A percentile compares a stretch with the other conserved stretches of the same genome.
Conservation (phyloP, 306 rosid genomes). For the Malus sieversii region DNA sequence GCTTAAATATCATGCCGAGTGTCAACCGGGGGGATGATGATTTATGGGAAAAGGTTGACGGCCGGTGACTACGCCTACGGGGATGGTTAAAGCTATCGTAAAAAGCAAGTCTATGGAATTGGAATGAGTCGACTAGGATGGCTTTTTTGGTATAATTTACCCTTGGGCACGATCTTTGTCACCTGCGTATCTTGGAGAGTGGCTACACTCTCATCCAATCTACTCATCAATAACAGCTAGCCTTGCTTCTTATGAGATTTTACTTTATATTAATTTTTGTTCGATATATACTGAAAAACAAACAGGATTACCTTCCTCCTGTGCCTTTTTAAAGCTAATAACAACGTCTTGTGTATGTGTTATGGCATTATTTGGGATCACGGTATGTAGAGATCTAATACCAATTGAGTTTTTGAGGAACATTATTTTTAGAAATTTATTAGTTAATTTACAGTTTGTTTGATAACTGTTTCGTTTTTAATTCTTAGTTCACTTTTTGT, state of each 20-base stretch:
- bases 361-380: too few species aligned
- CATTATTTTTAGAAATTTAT: too few species aligned
- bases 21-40: constrained; percentile 43
- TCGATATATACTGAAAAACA: too few species aligned
- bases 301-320: too few species aligned
- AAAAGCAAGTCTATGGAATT: constrained; percentile 43
- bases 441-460: too few species aligned
- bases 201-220: not conserved
- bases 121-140: constrained; percentile 25
- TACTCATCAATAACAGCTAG: not conserved
- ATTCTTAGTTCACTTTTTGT: too few species aligned
- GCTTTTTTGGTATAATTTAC: not conserved
- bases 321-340: too few species aligned
- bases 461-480: too few species aligned
- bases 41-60: constrained; percentile 61
- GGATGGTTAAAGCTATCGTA: constrained; percentile 75
- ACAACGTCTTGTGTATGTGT: too few species aligned
- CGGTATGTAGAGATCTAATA: too few species aligned
- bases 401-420: too few species aligned
- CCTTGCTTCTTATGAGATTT: not conserved
- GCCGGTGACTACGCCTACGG: constrained; percentile 98
- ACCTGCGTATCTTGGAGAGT: constrained; percentile 3
- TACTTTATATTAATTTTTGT: not conserved
- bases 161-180: not conserved
- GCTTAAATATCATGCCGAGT: constrained; percentile 33